Percentiles rank a stretch among this genome's conserved stretches.
phyloP scores from a whole-genome alignment of 495 filamentous ascomycete species.

The Neurospora africana region DNA sequence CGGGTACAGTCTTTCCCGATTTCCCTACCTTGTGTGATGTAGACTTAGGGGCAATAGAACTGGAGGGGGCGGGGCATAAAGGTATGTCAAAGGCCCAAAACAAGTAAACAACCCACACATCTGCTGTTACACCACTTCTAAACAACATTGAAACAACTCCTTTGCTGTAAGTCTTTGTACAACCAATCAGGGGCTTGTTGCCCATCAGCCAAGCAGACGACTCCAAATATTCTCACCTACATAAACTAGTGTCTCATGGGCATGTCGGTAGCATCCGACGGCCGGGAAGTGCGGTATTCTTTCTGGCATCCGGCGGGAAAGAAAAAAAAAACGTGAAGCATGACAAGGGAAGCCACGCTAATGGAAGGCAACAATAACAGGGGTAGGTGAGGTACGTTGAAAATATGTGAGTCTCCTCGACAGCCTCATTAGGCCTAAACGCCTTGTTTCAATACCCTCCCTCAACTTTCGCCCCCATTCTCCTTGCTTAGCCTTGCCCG shows the following conservation, averaged over 20 bases:
- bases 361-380: neutral
- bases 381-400: neutral
- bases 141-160: neutral
- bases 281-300: neutral
- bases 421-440: neutral
- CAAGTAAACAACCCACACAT: neutral
- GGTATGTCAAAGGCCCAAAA: neutral
- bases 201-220: neutral
- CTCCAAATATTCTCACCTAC: neutral
- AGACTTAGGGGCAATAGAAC: neutral
- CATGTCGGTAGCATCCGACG: neutral
- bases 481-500: neutral
- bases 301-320: neutral
- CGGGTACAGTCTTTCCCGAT: neutral
- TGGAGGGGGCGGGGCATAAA: neutral
- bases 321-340: neutral
- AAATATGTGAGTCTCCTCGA: neutral
- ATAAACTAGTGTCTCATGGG: neutral
- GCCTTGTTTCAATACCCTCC: neutral
- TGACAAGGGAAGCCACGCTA: neutral
- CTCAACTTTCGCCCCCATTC: neutral
- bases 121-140: neutral
- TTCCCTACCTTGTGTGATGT: neutral
- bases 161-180: neutral
- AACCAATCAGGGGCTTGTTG: neutral